Base-by-base conservation (phyloP, 2,329 filamentous ascomycete species). In the Xylaria sp. region DNA sequence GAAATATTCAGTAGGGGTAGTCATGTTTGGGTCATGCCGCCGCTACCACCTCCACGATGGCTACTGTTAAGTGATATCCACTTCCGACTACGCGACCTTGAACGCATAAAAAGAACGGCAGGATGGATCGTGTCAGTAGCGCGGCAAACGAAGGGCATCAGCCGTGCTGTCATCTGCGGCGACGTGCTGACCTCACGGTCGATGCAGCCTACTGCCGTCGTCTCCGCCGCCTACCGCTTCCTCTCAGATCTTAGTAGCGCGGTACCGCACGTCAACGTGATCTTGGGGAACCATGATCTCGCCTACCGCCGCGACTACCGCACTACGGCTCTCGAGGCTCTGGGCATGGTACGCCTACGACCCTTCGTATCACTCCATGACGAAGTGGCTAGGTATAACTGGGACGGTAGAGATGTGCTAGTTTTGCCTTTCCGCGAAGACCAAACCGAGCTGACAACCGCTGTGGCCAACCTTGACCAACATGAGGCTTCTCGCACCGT, bases 211-310 rank as follows among this genome's bases (percentile, higher is more conserved):
- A 79, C 77, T 0, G 72, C 77, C 9, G 78, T 79, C 20, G 67
- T 79, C 33, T 76, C 78, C 18, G 74, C 77, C n/a, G 77, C 77
- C 23, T 79, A 78, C 64, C 74, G 74, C 54, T 80, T 80, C 66
- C 72, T 80, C 43, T 69, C 72, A 61, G 61, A 75, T 20, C 67
- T 80, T 12, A 72, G 69, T 52, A 60, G 68, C 6, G 69, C 72
- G 18, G 76, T 78, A 20, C 77, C 78, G 1, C 76, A 73, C 59
- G 68, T 79, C 54, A 71, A 80, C 54, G 72, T 80, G 54, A 68
- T 80, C n/a, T 67, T 79, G n/a, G 78, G 78, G 20, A 80, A 80
- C 43, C 78, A 80, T 70, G 78, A 79, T 67, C 72, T 80, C 18
- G 77, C 78, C 25, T 78, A 79, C 68, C 72, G 73, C 18, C 73